Conservation (phyloP, 441 rosid species). For the Euphorbia schlechtendalii region DNA sequence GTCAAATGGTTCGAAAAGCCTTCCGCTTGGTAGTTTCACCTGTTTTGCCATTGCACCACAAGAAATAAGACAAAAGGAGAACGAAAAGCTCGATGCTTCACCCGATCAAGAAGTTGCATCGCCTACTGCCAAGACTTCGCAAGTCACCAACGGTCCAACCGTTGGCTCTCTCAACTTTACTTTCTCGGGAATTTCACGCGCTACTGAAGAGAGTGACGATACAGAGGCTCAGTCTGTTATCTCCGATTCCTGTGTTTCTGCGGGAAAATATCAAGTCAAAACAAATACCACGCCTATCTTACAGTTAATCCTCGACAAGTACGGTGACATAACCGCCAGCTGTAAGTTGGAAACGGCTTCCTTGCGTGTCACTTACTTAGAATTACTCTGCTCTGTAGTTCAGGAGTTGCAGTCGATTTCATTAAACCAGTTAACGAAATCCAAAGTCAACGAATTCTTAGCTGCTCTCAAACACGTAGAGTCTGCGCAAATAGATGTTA, state of each 20-base stretch:
- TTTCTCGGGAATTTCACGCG: constrained; percentile 29
- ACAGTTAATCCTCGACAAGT: constrained; percentile 37
- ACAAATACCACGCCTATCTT: constrained; percentile 37
- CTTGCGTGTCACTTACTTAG: constrained; percentile 52
- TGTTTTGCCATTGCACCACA: constrained; percentile 22
- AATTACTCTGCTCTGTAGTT: constrained; percentile 58
- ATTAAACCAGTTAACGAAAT: constrained; percentile 35
- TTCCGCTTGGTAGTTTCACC: constrained; percentile 19
- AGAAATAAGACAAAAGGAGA: constrained; percentile 14
- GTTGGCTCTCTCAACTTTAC: constrained; percentile 31
- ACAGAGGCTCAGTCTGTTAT: constrained; percentile 43
- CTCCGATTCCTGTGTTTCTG: constrained; percentile 52
- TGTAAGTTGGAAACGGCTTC: constrained; percentile 53
- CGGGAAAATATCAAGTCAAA: constrained; percentile 57
- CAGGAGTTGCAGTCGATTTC: constrained; percentile 53
- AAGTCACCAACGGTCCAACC: constrained; percentile 1
- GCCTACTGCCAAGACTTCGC: constrained; percentile 9
- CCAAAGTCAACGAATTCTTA: constrained; percentile 56
- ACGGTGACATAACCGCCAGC: constrained; percentile 63
- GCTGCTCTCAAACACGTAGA: constrained; percentile 64
- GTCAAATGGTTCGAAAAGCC: constrained; percentile 27
- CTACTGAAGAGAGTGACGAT: constrained; percentile 36
- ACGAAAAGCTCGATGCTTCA: constrained; percentile 22
- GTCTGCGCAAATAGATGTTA: constrained; percentile 49
- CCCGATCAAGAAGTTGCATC: no score